These are phyloP conservation scores for Ganoderma lingzhi DNA, from an alignment of 1,284 basidiomycete species.

Conservation along the genomic window DNA sequence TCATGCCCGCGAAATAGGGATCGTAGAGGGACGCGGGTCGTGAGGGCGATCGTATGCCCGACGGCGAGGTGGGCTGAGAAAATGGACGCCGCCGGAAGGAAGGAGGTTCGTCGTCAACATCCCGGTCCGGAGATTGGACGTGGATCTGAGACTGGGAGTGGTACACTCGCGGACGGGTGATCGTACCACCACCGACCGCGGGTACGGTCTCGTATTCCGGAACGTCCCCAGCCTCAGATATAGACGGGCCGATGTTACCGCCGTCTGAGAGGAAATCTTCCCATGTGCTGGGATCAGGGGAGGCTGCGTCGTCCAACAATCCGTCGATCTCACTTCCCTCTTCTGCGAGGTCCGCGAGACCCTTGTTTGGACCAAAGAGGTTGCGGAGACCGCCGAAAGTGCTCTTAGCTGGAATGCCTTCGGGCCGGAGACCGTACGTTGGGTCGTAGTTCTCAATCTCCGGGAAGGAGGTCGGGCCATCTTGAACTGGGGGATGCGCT, in stretches of 20 bases:
- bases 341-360: slow-evolving; percentile 83
- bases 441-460: slow-evolving; percentile 95
- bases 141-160: slow-evolving; percentile 60
- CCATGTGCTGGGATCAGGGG: slow-evolving; percentile 76
- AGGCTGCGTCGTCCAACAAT: slow-evolving; percentile 51
- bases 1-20: slow-evolving; percentile 42
- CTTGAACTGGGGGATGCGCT: slow-evolving; percentile 35
- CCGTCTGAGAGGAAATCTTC: slow-evolving; percentile 56
- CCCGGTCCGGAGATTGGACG: slow-evolving; percentile 31
- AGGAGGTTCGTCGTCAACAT: slow-evolving; percentile 20
- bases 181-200: slow-evolving; percentile 71
- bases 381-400: slow-evolving; percentile 77
- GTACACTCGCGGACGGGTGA: slow-evolving; percentile 68
- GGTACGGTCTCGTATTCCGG: slow-evolving; percentile 55
- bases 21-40: slow-evolving; percentile 41
- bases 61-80: slow-evolving; percentile 23
- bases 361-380: slow-evolving; percentile 70
- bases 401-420: slow-evolving; percentile 82
- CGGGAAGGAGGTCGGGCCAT: slow-evolving; percentile 65
- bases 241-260: slow-evolving; percentile 41
- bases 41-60: slow-evolving; percentile 30
- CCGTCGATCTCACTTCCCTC: slow-evolving; percentile 62
- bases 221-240: slow-evolving; percentile 36
- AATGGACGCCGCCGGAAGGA: slow-evolving; percentile 26
- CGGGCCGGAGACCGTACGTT: slow-evolving; percentile 96